Evolutionary conservation across 257 asterid species (phyloP), one percentile per base, ranked within the genome.

Genomic region (Nicotiana benthamiana): DNA sequence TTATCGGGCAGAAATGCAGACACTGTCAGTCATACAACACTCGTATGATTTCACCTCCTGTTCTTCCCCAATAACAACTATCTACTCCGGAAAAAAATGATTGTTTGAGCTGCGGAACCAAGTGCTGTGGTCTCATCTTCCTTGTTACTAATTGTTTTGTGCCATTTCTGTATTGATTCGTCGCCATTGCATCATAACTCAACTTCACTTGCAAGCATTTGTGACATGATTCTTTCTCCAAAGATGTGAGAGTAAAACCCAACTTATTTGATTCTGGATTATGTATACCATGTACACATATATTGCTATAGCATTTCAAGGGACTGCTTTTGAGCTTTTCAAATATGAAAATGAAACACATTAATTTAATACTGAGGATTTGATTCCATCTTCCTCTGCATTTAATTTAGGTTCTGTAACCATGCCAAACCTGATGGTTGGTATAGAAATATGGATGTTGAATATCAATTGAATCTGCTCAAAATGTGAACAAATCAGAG

Each of bases 21-120:
- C 98, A 96, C 79, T 96, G 97, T 75, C 87, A 84, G 70, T 96
- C 99, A 12, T 96, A 94, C 80, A 96, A 96, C 63, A 96, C 99
- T 10, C 95, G 95, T 18, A 92, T 88, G 24, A 92, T 91, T 62
- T 92, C 89, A 3, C 96, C 97, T 67, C 99, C 97, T 6, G 96
- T 94, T 78, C 90, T 94, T 83, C 97, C 99, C 63, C 94, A 91
- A 16, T 89, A 79, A 78, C 83, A 74, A 51, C 24, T 24, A 22
- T 27, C 59, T 48, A 18, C 53, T 36, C 40, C 6, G 22, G 60
- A 20, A 48, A 8, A 8, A 34, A 26, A 13, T 65, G 53, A n/a
- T 28, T 79, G 34, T 48, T 63, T 43, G 65, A 1, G 13, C 53
- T 1, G 28, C 61, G 72, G 72, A 27, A 48, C 28, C 15, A 48